A percentile compares a stretch with the other conserved stretches of the same genome.
phyloP scores from a whole-genome alignment of 1,139 yeast genomes.

The Suhomyces maxii region DNA sequence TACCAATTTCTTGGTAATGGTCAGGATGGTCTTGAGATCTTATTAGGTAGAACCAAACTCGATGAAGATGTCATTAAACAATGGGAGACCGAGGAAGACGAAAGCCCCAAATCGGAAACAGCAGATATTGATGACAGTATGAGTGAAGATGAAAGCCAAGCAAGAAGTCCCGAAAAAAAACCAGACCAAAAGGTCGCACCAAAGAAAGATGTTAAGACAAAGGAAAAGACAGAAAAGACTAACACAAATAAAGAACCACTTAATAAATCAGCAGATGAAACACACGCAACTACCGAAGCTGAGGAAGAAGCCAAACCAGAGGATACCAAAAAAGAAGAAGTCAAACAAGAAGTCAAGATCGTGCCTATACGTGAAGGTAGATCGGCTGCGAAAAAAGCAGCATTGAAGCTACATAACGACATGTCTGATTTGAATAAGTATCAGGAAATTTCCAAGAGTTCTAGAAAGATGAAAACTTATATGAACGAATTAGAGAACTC shows the following conservation, averaged over 20 bases:
- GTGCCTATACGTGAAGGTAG: slow-evolving; percentile 26
- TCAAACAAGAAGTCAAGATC: not conserved
- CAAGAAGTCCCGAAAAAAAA: slow-evolving; percentile 9
- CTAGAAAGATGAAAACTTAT: slow-evolving; percentile 38
- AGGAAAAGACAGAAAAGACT: not conserved
- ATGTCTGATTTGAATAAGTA: slow-evolving; percentile 67
- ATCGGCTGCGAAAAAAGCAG: slow-evolving; percentile 68
- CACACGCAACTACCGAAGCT: not conserved
- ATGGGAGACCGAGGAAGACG: slow-evolving; percentile 34
- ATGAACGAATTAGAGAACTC: slow-evolving; percentile 34
- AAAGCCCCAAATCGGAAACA: slow-evolving; percentile 6
- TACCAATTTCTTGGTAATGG: slow-evolving; percentile 49
- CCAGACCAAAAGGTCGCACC: slow-evolving; percentile 8
- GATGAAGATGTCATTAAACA: slow-evolving; percentile 38
- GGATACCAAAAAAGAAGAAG: not conserved
- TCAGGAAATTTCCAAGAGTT: slow-evolving; percentile 47
- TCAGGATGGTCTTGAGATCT: slow-evolving; percentile 36
- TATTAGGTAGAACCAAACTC: slow-evolving; percentile 54
- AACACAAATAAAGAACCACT: not conserved
- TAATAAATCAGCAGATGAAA: not conserved
- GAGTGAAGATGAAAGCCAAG: slow-evolving; percentile 30
- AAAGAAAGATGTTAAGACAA: not conserved
- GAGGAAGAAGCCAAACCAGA: not conserved
- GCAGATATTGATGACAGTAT: slow-evolving; percentile 36
- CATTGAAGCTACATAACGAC: slow-evolving; percentile 62